Evolutionary conservation across 441 rosid genomes (phyloP).

Genomic region (Pelargonium exstipulatum): DNA sequence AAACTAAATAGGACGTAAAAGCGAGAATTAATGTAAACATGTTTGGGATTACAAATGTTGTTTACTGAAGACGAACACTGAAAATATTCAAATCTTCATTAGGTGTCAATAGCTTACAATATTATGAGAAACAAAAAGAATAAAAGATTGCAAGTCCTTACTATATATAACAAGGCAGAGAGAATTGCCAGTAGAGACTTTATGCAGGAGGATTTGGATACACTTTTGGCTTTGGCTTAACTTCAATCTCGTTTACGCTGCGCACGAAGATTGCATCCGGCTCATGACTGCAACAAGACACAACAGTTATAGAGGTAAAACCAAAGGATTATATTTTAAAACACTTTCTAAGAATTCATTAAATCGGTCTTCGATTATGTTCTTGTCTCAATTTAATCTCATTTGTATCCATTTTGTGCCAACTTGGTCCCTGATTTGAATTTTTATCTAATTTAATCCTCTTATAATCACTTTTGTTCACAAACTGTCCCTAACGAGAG

Average conservation of each 20-base stretch:
- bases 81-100: not conserved
- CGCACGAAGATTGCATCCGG: not conserved
- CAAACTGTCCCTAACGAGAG: too few species aligned
- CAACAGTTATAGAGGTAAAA: not conserved
- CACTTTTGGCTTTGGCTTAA: not conserved
- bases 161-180: not conserved
- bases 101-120: not conserved
- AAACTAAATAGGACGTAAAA: too few species aligned
- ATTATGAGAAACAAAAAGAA: not conserved
- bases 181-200: not conserved
- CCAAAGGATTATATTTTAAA: too few species aligned
- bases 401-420: too few species aligned
- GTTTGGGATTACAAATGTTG: not conserved
- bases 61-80: not conserved
- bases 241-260: constrained; percentile 1
- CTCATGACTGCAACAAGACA: not conserved
- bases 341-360: too few species aligned
- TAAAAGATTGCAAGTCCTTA: not conserved
- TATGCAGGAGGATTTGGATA: not conserved
- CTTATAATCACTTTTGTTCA: too few species aligned
- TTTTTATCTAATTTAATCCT: too few species aligned
- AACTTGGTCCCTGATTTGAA: too few species aligned
- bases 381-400: too few species aligned
- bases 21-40: not conserved
- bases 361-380: too few species aligned